Evolutionary conservation across 2,329 filamentous ascomycete genomes (phyloP).

Genomic region (Rugonectria rugulosa): DNA sequence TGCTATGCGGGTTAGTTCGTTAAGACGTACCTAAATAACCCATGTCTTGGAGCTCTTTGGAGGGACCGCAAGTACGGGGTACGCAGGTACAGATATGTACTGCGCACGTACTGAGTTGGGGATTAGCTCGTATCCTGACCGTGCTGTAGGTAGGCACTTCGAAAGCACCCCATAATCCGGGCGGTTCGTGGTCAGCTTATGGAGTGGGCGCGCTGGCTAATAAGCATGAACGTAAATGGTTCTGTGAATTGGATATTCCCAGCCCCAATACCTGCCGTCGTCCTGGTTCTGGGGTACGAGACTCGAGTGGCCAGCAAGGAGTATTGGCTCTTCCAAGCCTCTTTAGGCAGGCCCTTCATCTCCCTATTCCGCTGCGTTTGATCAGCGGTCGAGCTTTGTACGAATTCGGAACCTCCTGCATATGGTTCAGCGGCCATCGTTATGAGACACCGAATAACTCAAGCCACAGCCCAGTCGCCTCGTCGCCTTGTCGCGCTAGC

Average conservation of each 20-base stretch:
- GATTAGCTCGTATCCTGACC: too few relatives aligned
- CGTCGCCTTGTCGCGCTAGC: slow-evolving; percentile 4
- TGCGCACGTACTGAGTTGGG: too few relatives aligned
- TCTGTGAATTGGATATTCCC: not conserved
- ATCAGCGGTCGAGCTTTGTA: slow-evolving; percentile 10
- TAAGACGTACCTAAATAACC: too few relatives aligned
- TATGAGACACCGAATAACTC: not conserved
- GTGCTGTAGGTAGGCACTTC: too few relatives aligned
- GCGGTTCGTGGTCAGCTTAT: not conserved
- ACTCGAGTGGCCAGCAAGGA: slow-evolving; percentile 8
- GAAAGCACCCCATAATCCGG: too few relatives aligned
- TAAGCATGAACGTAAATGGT: not conserved
- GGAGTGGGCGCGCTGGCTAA: not conserved
- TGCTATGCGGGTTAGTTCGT: too few relatives aligned
- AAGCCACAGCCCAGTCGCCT: slow-evolving; percentile 2
- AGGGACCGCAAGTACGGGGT: too few relatives aligned
- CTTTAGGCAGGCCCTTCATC: slow-evolving; percentile 4
- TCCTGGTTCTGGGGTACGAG: slow-evolving; percentile 12
- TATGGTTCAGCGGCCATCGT: not conserved
- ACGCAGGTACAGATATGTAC: too few relatives aligned
- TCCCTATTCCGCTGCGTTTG: slow-evolving; percentile 10
- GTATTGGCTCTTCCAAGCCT: slow-evolving; percentile 11
- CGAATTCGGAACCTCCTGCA: slow-evolving; percentile 12
- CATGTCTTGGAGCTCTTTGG: too few relatives aligned
- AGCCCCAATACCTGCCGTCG: slow-evolving; percentile 6